phyloP scores from a whole-genome alignment of 2,329 filamentous ascomycete species.

The Coniochaeta hoffmannii region DNA sequence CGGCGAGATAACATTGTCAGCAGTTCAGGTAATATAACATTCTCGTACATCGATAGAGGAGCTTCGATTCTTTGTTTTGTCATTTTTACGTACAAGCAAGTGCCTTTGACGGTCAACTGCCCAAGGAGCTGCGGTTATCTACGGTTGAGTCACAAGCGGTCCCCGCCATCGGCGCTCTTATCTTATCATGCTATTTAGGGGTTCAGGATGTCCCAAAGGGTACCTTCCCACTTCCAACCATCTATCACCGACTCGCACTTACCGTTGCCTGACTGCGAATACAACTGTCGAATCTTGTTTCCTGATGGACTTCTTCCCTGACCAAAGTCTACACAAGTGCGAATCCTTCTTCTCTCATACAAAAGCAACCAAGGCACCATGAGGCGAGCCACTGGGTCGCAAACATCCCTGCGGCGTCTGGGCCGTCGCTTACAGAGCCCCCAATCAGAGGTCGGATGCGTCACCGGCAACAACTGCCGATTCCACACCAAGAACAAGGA shows the following conservation, averaged over 20 bases:
- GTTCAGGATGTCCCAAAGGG: background rate
- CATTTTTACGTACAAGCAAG: background rate
- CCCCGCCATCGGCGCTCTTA: conserved; percentile 3
- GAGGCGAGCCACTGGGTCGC: background rate
- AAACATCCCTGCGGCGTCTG: background rate
- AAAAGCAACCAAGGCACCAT: background rate
- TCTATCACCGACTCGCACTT: background rate
- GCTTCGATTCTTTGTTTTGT: background rate
- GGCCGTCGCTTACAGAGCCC: background rate
- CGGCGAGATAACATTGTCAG: too few relatives aligned
- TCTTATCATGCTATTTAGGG: background rate
- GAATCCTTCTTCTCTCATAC: background rate
- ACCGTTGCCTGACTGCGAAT: background rate
- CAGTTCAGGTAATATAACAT: too few relatives aligned
- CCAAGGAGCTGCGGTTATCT: background rate
- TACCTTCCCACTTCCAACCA: background rate
- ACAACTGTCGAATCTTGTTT: background rate
- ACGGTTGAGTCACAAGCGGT: background rate
- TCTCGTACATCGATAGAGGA: too few relatives aligned
- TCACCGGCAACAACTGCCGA: background rate
- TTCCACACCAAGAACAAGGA: background rate
- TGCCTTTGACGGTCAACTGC: background rate
- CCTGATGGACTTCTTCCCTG: background rate
- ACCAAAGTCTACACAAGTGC: background rate
- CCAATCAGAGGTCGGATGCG: background rate